Conservation (phyloP, 1,284 basidiomycete genomes). For the Heterobasidion irregulare region DNA sequence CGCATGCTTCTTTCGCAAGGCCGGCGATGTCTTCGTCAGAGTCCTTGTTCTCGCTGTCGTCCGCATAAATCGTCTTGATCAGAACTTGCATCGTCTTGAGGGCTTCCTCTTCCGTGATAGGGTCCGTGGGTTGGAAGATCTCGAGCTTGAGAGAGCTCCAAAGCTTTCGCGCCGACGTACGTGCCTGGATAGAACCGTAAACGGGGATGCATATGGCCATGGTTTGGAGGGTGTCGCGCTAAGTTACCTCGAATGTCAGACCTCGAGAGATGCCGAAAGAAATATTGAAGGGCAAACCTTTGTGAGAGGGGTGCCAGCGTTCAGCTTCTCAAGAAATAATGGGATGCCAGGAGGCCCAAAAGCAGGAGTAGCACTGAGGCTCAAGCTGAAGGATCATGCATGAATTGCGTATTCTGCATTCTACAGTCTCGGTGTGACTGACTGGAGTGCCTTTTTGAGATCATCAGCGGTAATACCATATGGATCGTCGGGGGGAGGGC, state of each 20-base stretch:
- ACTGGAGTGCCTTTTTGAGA: conserved; percentile 72
- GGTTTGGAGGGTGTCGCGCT: conserved; percentile 80
- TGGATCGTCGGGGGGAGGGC: conserved; percentile 90
- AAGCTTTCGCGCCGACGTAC: conserved; percentile 61
- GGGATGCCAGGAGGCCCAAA: conserved; percentile 86
- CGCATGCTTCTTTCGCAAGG: conserved; percentile 67
- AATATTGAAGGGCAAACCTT: conserved; percentile 52
- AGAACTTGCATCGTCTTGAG: conserved; percentile 65
- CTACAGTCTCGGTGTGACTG: conserved; percentile 3
- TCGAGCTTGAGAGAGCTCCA: conserved; percentile 89
- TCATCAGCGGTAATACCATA: conserved; percentile 91
- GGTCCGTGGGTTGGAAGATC: conserved; percentile 88
- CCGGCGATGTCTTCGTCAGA: conserved; percentile 38
- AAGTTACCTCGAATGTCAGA: conserved; percentile 1
- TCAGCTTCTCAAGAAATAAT: conserved; percentile 89
- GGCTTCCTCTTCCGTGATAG: conserved; percentile 63
- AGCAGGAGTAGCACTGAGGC: conserved; percentile 71
- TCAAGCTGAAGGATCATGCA: conserved; percentile 26
- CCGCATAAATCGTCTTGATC: conserved; percentile 62
- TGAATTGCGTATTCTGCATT: too few species aligned
- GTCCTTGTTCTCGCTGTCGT: conserved; percentile 21
- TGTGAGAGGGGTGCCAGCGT: conserved; percentile 72
- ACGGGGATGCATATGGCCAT: conserved; percentile 72
- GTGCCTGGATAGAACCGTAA: conserved; percentile 63
- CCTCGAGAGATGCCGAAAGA: neutral